Evolutionary conservation across 352 stramenopile genomes (phyloP).

Genomic region (Saprolegnia diclina): DNA sequence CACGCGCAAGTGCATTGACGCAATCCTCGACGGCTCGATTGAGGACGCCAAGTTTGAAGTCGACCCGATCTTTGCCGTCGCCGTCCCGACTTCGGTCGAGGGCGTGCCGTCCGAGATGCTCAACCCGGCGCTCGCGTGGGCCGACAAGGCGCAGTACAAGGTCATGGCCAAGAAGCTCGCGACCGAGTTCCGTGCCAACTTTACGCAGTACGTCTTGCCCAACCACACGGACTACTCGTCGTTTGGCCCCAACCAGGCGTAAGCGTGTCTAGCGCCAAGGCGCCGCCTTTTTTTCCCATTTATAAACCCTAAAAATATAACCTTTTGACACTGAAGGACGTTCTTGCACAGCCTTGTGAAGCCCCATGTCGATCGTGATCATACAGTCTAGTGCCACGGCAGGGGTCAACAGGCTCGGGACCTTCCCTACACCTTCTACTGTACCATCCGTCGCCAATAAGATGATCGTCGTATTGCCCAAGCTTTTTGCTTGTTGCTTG

Average conservation of each 20-base stretch:
- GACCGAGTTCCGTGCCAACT: conserved; percentile 74
- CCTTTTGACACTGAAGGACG: not conserved
- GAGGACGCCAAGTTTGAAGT: conserved; percentile 57
- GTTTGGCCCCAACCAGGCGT: conserved; percentile 19
- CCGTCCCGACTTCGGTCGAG: conserved; percentile 55
- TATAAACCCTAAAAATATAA: conserved; percentile 20
- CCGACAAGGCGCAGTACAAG: conserved; percentile 72
- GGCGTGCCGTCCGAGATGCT: conserved; percentile 70
- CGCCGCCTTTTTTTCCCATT: not conserved
- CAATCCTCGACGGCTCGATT: conserved; percentile 64
- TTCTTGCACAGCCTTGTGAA: no score
- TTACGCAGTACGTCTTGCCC: conserved; percentile 79
- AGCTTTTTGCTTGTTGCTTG: no score
- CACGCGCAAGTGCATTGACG: conserved; percentile 72
- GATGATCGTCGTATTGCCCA: no score
- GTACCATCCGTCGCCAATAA: no score
- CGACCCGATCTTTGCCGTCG: conserved; percentile 65
- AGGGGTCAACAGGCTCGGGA: no score
- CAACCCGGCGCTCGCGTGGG: conserved; percentile 70
- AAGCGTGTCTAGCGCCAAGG: not conserved
- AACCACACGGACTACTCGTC: conserved; percentile 41
- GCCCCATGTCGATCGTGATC: no score
- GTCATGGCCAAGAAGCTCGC: conserved; percentile 70
- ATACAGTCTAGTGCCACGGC: no score
- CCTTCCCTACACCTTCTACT: no score